phyloP scores from a whole-genome alignment of 2,329 filamentous ascomycete species.

The Curvularia hawaiiensis region DNA sequence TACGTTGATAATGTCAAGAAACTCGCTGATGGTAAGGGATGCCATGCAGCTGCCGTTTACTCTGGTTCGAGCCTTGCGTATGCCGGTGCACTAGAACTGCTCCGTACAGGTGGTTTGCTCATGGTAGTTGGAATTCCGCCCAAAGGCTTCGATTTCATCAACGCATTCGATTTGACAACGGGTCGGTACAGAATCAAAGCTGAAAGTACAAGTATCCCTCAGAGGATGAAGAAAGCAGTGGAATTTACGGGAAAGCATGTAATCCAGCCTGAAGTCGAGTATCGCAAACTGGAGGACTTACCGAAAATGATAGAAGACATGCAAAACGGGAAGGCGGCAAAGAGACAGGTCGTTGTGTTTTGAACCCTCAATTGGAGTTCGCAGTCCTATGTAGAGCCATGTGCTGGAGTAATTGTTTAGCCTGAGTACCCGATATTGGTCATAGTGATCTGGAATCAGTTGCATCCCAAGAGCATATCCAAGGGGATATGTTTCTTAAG shows the following conservation, averaged over 20 bases:
- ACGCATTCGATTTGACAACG: constrained; percentile 49
- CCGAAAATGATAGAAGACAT: constrained; percentile 49
- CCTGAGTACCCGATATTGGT: no score
- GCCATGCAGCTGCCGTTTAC: constrained; percentile 51
- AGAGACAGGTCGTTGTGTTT: constrained; percentile 48
- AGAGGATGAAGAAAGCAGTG: constrained; percentile 52
- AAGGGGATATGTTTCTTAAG: no score
- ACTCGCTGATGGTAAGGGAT: constrained; percentile 48
- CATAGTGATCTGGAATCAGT: no score
- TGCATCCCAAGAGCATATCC: no score
- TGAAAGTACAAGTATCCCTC: constrained; percentile 51
- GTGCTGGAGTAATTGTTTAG: not conserved
- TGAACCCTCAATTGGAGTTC: constrained; percentile 3
- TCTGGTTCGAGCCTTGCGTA: constrained; percentile 49
- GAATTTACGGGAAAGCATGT: constrained; percentile 51
- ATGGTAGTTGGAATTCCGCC: constrained; percentile 53
- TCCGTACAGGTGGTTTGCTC: constrained; percentile 48
- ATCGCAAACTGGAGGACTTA: constrained; percentile 48
- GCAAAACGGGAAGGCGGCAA: constrained; percentile 45
- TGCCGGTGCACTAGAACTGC: constrained; percentile 42
- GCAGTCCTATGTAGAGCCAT: not conserved
- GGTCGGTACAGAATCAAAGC: constrained; percentile 50
- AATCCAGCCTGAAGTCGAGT: constrained; percentile 50
- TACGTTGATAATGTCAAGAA: constrained; percentile 50
- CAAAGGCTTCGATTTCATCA: constrained; percentile 45